Base-by-base conservation (phyloP, 2,329 filamentous ascomycete species). In the Dothideomycetidae sp. region DNA sequence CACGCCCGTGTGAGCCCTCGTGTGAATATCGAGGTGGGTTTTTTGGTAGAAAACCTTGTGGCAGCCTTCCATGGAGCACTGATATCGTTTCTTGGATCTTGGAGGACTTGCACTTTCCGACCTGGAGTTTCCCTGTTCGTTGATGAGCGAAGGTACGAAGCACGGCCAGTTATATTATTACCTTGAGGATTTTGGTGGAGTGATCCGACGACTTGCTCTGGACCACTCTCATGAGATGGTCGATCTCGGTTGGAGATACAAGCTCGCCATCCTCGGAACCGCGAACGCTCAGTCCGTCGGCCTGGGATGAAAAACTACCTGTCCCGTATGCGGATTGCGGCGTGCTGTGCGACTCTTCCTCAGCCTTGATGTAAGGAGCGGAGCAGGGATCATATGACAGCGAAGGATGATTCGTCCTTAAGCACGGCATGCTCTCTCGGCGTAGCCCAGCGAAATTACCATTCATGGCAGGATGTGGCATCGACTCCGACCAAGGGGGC, bases 21-120 rank as follows among this genome's bases (percentile, higher is more conserved):
- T 76, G 56, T 98, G 90, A 33, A 92, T 94, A 43, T 90, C 81
- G 9, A 94, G 69, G 50, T 96, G 88, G 1, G 86, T 93, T 61
- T 88, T 93, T 54, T 96, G 88, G 42, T 74, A 75, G 57, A 94
- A 96, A 44, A 71, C 75, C 64, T 90, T 92, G 48, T 68, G 66
- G 57, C 88, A 96, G 29, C 73, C 73, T 5, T 75, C 70, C 28
- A 84, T 68, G 13, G 68, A 70, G 59, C 90, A 98, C 12, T 71
- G 62, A 55, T 88, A 85, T 50, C 75, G 64, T 56, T 76, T 90
- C 50, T 70, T 67, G 41, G 61, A 28, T 50, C 52, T 44, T 50
- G 50, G 33, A 7, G 42, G 31, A 11, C 28, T 43, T 12, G 36
- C 21, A 10, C 7, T 36, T 9, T 23, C 17, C 5, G 15, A 19